Evolutionary conservation across 2,329 filamentous ascomycete species (phyloP).

Genomic region (Claviceps africana): DNA sequence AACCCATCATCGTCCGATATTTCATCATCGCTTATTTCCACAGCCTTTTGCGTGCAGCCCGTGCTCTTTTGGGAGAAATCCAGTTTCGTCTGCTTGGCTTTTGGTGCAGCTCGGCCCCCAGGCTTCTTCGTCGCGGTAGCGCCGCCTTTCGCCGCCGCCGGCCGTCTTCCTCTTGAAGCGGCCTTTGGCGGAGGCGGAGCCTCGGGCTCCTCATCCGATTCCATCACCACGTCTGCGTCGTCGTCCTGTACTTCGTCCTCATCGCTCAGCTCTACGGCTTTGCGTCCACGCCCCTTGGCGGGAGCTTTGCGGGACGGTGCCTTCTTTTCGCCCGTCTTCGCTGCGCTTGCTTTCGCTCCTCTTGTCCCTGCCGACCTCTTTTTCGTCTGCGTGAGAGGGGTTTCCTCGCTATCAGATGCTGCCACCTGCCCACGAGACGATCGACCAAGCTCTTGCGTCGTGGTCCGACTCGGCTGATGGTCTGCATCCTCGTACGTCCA

Average conservation of each 20-base stretch:
- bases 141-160: conserved; percentile 9
- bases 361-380: conserved; percentile 16
- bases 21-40: conserved; percentile 52
- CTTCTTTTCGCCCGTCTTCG: conserved; percentile 23
- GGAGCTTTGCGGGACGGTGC: conserved; percentile 33
- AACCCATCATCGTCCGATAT: conserved; percentile 49
- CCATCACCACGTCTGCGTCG: conserved; percentile 37
- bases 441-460: conserved; percentile 5
- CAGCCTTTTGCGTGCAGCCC: conserved; percentile 28
- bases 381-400: conserved; percentile 18
- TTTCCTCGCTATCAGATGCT: conserved; percentile 10
- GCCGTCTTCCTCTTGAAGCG: conserved; percentile 11
- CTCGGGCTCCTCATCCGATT: conserved; percentile 34
- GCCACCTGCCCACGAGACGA: conserved; percentile 12
- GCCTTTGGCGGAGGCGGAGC: conserved; percentile 25
- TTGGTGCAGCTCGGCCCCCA: conserved; percentile 8
- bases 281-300: conserved; percentile 25
- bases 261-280: conserved; percentile 17
- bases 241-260: conserved; percentile 31
- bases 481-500: conserved; percentile 21
- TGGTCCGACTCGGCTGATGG: conserved; percentile 8
- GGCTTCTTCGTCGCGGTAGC: conserved; percentile 14
- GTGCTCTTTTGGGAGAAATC: conserved; percentile 26
- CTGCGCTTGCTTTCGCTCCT: conserved; percentile 16
- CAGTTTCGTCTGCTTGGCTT: conserved; percentile 20